Conservation (phyloP, 148 eudicot species). For the Hydrangea macrophylla region DNA sequence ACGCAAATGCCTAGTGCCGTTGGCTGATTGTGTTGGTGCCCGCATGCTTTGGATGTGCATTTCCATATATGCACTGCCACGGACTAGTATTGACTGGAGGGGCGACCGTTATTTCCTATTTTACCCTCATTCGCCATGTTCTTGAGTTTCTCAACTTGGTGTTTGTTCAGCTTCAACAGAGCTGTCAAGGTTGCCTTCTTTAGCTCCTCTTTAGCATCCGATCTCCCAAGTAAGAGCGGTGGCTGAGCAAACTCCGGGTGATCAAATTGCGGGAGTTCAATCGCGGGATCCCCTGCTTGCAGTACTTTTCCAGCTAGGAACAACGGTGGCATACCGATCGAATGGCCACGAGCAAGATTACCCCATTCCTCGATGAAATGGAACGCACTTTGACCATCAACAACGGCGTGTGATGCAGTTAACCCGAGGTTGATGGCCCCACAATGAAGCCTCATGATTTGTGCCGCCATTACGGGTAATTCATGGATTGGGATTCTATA, state of each 20-base stretch:
- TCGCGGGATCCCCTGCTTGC: background rate
- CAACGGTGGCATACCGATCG: constrained; percentile 2
- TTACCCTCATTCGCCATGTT: constrained; percentile 14
- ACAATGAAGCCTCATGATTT: constrained; percentile 22
- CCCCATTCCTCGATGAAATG: constrained; percentile 32
- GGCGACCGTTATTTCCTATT: background rate
- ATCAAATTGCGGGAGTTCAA: background rate
- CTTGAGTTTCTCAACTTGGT: constrained; percentile 29
- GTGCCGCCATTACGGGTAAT: constrained; percentile 21
- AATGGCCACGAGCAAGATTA: constrained; percentile 13
- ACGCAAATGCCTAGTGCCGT: constrained; percentile 8
- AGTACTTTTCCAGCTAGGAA: constrained; percentile 14
- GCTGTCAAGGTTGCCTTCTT: constrained; percentile 22
- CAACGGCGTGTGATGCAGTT: constrained; percentile 16
- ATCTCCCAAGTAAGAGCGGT: constrained; percentile 21
- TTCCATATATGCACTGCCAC: constrained; percentile 24
- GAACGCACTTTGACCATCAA: constrained; percentile 23
- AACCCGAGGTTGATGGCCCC: constrained; percentile 25
- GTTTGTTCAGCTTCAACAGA: constrained; percentile 20
- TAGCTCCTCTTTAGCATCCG: constrained; percentile 15
- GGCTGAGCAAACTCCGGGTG: constrained; percentile 7
- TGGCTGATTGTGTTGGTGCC: constrained; percentile 8
- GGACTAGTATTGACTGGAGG: constrained; percentile 16
- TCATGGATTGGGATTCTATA: constrained; percentile 21
- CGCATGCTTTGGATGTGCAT: constrained; percentile 17